These are phyloP conservation scores for Colletotrichum tofieldiae DNA, from an alignment of 2,329 filamentous ascomycete genomes.

Conservation along the genomic window DNA sequence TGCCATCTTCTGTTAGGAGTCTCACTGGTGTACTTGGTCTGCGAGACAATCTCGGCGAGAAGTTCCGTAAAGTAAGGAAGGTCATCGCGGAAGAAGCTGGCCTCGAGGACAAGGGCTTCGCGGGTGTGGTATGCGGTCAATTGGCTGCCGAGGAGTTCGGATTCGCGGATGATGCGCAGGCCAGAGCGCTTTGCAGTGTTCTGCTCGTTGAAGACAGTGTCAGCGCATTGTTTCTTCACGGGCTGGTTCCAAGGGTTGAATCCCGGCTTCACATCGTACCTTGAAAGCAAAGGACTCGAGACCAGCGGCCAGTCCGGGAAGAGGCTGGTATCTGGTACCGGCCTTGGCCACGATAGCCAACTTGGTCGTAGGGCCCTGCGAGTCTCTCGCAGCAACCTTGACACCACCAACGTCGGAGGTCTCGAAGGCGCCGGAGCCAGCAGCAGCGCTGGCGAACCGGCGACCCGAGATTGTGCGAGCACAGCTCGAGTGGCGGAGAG, in stretches of 20 bases:
- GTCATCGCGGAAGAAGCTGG: conserved; percentile 95
- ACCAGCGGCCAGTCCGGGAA: conserved; percentile 90
- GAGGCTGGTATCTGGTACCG: conserved; percentile 91
- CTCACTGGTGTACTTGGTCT: conserved; percentile 88
- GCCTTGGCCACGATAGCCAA: conserved; percentile 94
- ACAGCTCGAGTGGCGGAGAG: conserved; percentile 71
- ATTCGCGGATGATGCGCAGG: conserved; percentile 93
- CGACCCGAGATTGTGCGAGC: conserved; percentile 67
- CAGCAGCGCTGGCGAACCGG: conserved; percentile 72
- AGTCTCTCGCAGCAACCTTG: conserved; percentile 93
- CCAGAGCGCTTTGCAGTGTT: conserved; percentile 91
- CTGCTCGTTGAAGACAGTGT: conserved; percentile 60
- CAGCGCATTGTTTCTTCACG: conserved; percentile 27
- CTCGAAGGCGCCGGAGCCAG: conserved; percentile 86
- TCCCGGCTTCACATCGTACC: conserved; percentile 65
- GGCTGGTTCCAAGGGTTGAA: conserved; percentile 5
- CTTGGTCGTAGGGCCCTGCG: conserved; percentile 89
- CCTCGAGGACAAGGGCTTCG: conserved; percentile 92
- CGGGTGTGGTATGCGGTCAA: conserved; percentile 90
- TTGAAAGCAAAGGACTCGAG: conserved; percentile 98
- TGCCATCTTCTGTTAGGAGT: conserved; percentile 43
- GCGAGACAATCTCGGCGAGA: conserved; percentile 89
- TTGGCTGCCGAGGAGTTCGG: conserved; percentile 94
- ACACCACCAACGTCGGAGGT: conserved; percentile 87
- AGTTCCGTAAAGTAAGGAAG: conserved; percentile 98